Base-by-base conservation (phyloP, 768 basidiomycete genomes). In the Tulasnella sp. region DNA sequence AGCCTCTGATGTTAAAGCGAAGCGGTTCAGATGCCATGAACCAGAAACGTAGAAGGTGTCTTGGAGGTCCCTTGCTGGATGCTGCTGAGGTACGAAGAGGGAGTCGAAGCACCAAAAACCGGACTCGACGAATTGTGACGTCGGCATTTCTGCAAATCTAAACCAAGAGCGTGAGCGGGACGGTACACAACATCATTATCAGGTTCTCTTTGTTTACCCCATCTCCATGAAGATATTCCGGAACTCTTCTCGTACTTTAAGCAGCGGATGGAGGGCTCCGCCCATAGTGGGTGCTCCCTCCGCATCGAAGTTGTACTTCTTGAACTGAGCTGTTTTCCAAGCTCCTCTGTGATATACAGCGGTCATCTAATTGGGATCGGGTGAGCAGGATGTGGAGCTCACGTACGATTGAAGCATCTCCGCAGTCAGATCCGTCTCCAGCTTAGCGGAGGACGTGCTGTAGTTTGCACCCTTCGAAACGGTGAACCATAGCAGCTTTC, bases 81-180 rank as follows among this genome's bases (percentile, higher is more conserved):
- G 96, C 70, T 98, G 94, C 68, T 99, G 96, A 0, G 96, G 96
- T 0, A 99, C 96, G 71, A 94, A 99, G 64, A 99, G 78, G 1
- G 93, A 83, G 70, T 99, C 96, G 72, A 99, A 98, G 70, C 92
- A 96, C 96, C 96, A 99, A 79, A 98, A 99, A 34, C 87, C 88
- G 21, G 92, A 94, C 73, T 99, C 96, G 58, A 99, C 92, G 70
- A 91, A 99, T 56, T 84, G 83, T 51, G 83, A 82, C 8, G 96
- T 98, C 12, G 93, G 92, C 96, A 99, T 99, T 73, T 99, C 96
- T 49, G 92, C 84, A 73, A 98, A 99, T 9, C 94, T 98, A 64
- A 15, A 29, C 25, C 15, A 19, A 55, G 25, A 44, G 29, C 60
- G 2, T 31, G 1, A n/a, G 31, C 34, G 42, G 29, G 0, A 0